phyloP scores from a whole-genome alignment of 352 stramenopile genomes.

The Phytophthora aleatoria region DNA sequence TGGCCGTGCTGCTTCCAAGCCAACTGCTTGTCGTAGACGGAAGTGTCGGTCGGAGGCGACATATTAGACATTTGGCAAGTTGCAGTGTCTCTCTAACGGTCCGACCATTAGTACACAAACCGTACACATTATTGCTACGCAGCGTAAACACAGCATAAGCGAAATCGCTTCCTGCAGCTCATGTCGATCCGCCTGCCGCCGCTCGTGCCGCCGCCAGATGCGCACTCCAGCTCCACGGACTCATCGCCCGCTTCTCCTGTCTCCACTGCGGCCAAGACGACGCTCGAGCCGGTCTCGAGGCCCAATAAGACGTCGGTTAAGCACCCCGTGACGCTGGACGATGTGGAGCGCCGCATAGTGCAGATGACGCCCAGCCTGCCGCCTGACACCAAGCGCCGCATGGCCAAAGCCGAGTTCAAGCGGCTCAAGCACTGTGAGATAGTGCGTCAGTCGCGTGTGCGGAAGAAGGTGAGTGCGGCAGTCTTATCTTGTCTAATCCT shows the following conservation, averaged over 20 bases:
- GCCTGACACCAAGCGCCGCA: constrained; percentile 46
- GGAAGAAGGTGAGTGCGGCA: constrained; percentile 57
- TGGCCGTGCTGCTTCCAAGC: constrained; percentile 61
- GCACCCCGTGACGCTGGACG: constrained; percentile 52
- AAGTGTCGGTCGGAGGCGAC: constrained; percentile 18
- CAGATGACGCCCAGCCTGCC: constrained; percentile 48
- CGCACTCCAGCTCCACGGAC: background rate
- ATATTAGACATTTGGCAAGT: background rate
- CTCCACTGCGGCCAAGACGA: background rate
- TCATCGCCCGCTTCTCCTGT: background rate
- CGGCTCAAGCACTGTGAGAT: constrained; percentile 82
- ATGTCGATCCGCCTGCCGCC: constrained; percentile 11
- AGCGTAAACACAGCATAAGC: background rate
- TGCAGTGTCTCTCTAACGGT: constrained; percentile 4
- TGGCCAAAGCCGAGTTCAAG: constrained; percentile 73
- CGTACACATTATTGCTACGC: background rate
- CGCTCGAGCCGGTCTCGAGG: constrained; percentile 3
- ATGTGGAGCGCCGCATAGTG: constrained; percentile 62
- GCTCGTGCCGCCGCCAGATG: constrained; percentile 4
- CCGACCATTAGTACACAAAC: constrained; percentile 3
- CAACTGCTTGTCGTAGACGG: constrained; percentile 68
- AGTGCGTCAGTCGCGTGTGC: constrained; percentile 76
- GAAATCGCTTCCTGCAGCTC: background rate
- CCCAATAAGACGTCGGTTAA: constrained; percentile 26
- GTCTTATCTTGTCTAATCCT: background rate